phyloP scores from a whole-genome alignment of 148 eudicot genomes.

The Vaccinium darrowii region DNA sequence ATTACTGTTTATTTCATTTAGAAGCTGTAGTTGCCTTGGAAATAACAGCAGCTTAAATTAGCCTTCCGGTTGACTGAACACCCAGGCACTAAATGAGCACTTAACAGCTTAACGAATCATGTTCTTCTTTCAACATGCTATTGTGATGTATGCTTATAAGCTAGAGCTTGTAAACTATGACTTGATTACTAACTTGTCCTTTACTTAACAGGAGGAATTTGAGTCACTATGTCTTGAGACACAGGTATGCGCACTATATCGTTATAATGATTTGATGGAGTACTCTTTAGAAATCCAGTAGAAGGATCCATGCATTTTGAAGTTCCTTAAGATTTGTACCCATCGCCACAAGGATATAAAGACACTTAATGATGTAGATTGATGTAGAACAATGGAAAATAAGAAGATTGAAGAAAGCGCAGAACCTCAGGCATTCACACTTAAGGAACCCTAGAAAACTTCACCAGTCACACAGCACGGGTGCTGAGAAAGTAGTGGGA shows the following conservation, averaged over 20 bases:
- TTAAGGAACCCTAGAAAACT: background rate
- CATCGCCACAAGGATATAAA: background rate
- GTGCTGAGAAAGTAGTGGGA: background rate
- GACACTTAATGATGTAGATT: background rate
- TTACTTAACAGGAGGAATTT: slow-evolving; percentile 55
- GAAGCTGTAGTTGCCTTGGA: background rate
- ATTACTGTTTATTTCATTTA: background rate
- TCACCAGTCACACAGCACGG: background rate
- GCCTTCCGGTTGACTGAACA: background rate
- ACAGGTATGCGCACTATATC: slow-evolving; percentile 44
- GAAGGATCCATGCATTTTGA: background rate
- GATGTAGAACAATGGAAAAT: background rate
- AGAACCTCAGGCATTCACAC: background rate
- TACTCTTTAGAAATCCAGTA: background rate
- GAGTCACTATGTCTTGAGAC: slow-evolving; percentile 51
- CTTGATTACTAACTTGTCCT: background rate
- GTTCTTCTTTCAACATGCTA: background rate
- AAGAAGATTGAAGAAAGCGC: background rate
- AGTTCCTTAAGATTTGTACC: background rate
- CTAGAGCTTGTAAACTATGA: background rate
- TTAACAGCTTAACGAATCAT: background rate
- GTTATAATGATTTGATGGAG: background rate
- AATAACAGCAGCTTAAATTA: slow-evolving; percentile 7
- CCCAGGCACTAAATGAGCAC: background rate
- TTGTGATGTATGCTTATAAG: background rate